Evolutionary conservation across 177 flowering plant genomes (phyloP).

Genomic region (Vitis hybrid): DNA sequence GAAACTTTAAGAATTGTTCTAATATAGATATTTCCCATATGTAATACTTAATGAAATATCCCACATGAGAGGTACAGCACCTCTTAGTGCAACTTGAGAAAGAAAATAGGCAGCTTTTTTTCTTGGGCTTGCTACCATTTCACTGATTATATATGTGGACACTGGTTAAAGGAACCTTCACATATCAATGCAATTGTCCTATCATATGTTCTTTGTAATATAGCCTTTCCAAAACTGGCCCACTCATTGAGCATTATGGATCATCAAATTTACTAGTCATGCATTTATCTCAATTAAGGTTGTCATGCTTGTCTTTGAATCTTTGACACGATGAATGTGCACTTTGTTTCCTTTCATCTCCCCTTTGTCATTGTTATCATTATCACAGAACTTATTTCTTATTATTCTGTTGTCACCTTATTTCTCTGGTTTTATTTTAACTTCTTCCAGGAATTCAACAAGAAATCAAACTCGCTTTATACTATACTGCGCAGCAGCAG

Average conservation of each 20-base stretch:
- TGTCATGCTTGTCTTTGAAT: no score
- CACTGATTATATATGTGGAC: neutral
- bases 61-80: no score
- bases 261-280: neutral
- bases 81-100: no score
- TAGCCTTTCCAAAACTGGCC: neutral
- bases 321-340: no score
- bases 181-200: neutral
- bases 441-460: conserved; percentile 79
- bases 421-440: neutral
- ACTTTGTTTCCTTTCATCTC: no score
- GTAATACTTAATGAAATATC: no score
- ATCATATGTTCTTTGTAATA: neutral
- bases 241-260: neutral
- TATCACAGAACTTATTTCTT: neutral
- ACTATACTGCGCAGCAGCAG: conserved; percentile 95
- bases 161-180: neutral
- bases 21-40: no score
- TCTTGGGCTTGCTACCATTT: neutral
- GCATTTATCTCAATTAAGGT: no score
- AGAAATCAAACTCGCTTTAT: conserved; percentile 95
- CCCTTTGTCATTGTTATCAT: neutral
- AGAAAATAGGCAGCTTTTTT: neutral
- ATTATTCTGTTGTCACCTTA: neutral
- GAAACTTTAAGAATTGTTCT: no score